Evolutionary conservation across 2,329 filamentous ascomycete species (phyloP).

Genomic region (Phialophora verrucosa): DNA sequence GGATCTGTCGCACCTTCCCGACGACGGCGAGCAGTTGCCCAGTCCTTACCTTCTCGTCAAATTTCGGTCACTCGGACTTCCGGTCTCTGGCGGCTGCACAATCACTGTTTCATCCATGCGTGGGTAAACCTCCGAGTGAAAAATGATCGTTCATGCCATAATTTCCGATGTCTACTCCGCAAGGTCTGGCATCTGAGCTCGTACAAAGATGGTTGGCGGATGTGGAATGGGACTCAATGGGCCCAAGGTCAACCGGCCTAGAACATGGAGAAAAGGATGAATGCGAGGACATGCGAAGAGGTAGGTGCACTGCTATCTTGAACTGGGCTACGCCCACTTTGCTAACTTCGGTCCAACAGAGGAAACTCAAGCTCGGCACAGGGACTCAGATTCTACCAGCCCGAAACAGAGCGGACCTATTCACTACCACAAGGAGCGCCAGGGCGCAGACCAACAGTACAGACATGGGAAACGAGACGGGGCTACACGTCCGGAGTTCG

Average conservation of each 20-base stretch:
- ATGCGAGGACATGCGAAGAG: not conserved
- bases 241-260: not conserved
- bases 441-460: not conserved
- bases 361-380: not conserved
- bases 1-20: not conserved
- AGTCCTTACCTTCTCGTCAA: not conserved
- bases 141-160: not conserved
- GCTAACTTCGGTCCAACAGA: conserved; percentile 5
- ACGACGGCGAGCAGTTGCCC: not conserved
- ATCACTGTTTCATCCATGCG: not conserved
- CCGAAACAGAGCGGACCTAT: not conserved
- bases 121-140: not conserved
- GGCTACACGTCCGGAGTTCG: not conserved
- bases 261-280: too few relatives aligned
- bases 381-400: not conserved
- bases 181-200: not conserved
- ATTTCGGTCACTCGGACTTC: not conserved
- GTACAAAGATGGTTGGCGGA: conserved; percentile 8
- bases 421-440: not conserved
- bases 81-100: not conserved
- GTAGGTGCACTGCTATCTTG: not conserved
- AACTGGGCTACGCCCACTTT: not conserved
- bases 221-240: not conserved
- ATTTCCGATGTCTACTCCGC: not conserved
- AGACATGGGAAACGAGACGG: not conserved